phyloP scores from a whole-genome alignment of 306 rosid genomes.

The Vicia villosa region DNA sequence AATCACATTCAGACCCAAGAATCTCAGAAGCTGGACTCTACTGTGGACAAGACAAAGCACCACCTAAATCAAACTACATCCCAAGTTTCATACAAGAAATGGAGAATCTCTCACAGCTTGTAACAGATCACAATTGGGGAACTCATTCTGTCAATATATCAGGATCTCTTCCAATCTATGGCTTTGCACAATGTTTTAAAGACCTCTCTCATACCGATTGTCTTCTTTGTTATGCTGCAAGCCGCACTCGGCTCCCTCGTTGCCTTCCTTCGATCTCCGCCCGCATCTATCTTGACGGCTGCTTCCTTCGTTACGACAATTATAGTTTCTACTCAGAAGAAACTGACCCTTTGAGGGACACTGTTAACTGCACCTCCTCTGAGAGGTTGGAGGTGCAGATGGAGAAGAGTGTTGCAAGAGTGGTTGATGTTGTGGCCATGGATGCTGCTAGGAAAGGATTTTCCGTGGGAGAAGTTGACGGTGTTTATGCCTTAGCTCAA shows the following conservation, averaged over 20 bases:
- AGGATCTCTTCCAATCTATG: constrained; percentile 50
- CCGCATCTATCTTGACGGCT: constrained; percentile 79
- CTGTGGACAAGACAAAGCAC: constrained; percentile 51
- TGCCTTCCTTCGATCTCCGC: constrained; percentile 79
- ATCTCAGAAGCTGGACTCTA: constrained; percentile 48
- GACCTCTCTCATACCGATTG: constrained; percentile 83
- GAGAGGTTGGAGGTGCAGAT: constrained; percentile 30
- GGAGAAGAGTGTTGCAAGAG: constrained; percentile 32
- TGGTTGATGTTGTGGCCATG: constrained; percentile 41
- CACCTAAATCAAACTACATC: constrained; percentile 38
- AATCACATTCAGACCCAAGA: constrained; percentile 59
- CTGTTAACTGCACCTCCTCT: constrained; percentile 49
- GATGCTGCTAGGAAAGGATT: constrained; percentile 56
- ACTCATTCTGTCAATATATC: constrained; percentile 49
- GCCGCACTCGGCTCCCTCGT: constrained; percentile 74
- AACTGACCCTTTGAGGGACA: constrained; percentile 41
- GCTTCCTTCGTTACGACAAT: constrained; percentile 80
- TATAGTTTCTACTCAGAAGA: constrained; percentile 60
- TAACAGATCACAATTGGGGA: constrained; percentile 46
- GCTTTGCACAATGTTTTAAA: constrained; percentile 66
- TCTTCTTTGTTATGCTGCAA: constrained; percentile 74
- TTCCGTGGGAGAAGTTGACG: constrained; percentile 51
- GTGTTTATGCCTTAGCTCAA: constrained; percentile 74
- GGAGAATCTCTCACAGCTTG: constrained; percentile 55
- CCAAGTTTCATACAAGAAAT: constrained; percentile 69